phyloP scores from a whole-genome alignment of 2,329 filamentous ascomycete genomes.

The Penicillium sp. region DNA sequence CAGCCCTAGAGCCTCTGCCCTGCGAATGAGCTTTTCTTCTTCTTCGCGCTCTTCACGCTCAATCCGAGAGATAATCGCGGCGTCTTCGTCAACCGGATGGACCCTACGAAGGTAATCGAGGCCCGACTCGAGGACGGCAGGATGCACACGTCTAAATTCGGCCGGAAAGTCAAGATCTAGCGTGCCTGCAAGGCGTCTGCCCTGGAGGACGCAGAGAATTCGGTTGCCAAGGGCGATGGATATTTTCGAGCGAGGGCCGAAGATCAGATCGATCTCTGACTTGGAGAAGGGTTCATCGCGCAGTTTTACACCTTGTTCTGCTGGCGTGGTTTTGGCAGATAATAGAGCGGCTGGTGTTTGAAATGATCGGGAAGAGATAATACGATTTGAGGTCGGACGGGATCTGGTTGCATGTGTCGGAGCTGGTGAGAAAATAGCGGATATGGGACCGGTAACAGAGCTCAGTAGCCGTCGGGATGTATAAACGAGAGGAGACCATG shows the following conservation, averaged over 20 bases:
- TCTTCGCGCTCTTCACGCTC: constrained; percentile 45
- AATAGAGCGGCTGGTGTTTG: constrained; percentile 28
- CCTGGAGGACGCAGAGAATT: constrained; percentile 46
- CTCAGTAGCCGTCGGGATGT: constrained; percentile 21
- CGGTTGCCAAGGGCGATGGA: constrained; percentile 42
- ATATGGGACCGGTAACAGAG: constrained; percentile 9
- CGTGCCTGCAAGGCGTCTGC: constrained; percentile 50
- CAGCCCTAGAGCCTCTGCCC: constrained; percentile 46
- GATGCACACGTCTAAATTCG: constrained; percentile 41
- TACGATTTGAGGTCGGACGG: neutral
- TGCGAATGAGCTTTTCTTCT: constrained; percentile 41
- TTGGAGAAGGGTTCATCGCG: constrained; percentile 38
- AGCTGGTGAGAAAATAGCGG: neutral
- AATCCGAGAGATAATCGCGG: constrained; percentile 52
- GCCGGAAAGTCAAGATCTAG: constrained; percentile 50
- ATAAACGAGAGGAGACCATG: constrained; percentile 26
- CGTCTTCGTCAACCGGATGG: constrained; percentile 54
- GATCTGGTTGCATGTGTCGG: neutral
- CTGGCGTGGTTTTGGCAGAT: constrained; percentile 19
- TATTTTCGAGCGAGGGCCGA: constrained; percentile 35
- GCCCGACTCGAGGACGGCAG: constrained; percentile 40
- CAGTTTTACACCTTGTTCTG: constrained; percentile 35
- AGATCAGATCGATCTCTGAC: constrained; percentile 41
- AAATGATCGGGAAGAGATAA: constrained; percentile 17
- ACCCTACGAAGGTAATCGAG: constrained; percentile 49